Conservation (phyloP, 2,329 filamentous ascomycete species). For the Didymella sp. region DNA sequence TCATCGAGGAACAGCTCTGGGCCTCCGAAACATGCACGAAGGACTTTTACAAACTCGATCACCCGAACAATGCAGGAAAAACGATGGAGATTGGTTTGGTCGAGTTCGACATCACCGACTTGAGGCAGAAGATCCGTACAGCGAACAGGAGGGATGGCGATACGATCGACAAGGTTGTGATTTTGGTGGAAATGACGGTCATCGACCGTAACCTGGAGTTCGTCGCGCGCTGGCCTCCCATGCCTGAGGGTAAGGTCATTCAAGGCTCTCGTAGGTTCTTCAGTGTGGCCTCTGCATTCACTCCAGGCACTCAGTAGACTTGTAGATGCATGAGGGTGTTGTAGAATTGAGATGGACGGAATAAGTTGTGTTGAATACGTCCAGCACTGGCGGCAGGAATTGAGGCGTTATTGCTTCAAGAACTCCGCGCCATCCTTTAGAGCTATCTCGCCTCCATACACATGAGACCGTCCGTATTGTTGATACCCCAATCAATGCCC, state of each 20-base stretch:
- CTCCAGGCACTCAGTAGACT: constrained; percentile 15
- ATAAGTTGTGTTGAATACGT: neutral
- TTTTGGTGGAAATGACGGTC: constrained; percentile 24
- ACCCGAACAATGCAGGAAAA: constrained; percentile 20
- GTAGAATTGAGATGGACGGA: neutral
- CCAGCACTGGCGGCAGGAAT: neutral
- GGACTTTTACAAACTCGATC: constrained; percentile 17
- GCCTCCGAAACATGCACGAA: constrained; percentile 20
- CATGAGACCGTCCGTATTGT: neutral
- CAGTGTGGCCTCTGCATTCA: constrained; percentile 16
- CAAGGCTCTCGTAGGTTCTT: constrained; percentile 10
- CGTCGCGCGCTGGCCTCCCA: constrained; percentile 15
- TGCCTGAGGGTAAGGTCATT: constrained; percentile 6
- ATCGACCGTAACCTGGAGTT: constrained; percentile 27
- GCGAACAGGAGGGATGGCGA: neutral
- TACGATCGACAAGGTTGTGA: neutral
- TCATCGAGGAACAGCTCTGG: constrained; percentile 14
- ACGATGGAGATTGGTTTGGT: constrained; percentile 17
- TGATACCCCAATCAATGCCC: neutral
- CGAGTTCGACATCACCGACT: constrained; percentile 18
- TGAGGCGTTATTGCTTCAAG: neutral
- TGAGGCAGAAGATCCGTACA: constrained; percentile 2
- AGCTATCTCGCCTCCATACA: too few relatives aligned
- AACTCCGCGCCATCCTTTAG: too few relatives aligned
- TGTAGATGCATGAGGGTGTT: neutral